Evolutionary conservation across 2,329 filamentous ascomycete species (phyloP).

Genomic region (Trichoderma sp.): DNA sequence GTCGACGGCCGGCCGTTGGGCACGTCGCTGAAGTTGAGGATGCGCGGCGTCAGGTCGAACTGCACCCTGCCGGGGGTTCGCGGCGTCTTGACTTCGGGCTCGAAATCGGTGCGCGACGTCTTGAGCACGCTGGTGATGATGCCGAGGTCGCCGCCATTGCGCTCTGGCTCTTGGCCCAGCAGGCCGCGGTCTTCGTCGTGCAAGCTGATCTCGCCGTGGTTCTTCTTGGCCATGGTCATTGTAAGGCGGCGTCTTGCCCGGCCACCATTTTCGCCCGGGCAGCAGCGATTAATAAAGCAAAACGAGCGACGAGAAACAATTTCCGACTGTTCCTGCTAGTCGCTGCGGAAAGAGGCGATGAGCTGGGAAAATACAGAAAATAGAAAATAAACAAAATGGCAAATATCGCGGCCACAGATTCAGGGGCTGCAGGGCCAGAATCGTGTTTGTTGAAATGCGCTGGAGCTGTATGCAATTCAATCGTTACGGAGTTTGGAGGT

Average conservation of each 20-base stretch:
- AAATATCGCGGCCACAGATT: slow-evolving; percentile 6
- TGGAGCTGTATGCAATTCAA: slow-evolving; percentile 9
- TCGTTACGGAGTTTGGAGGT: slow-evolving; percentile 10
- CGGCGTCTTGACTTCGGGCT: slow-evolving; percentile 26
- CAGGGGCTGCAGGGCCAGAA: slow-evolving; percentile 6
- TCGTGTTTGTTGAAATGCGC: slow-evolving; percentile 2
- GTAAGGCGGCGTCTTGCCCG: slow-evolving; percentile 22
- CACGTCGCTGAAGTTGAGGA: slow-evolving; percentile 34
- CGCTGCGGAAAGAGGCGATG: background rate
- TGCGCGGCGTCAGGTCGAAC: slow-evolving; percentile 59
- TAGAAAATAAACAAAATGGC: background rate
- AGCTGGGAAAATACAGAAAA: background rate
- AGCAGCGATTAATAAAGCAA: background rate
- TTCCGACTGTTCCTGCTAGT: background rate
- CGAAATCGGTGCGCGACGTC: slow-evolving; percentile 22
- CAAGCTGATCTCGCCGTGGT: slow-evolving; percentile 30
- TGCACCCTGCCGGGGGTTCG: slow-evolving; percentile 67
- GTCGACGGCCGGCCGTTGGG: slow-evolving; percentile 10
- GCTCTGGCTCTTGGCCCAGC: slow-evolving; percentile 28
- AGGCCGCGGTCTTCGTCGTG: slow-evolving; percentile 35
- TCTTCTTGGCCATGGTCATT: slow-evolving; percentile 34
- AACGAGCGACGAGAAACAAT: background rate
- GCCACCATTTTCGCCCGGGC: slow-evolving; percentile 14
- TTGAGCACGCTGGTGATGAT: slow-evolving; percentile 22
- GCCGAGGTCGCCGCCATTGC: slow-evolving; percentile 27